Base-by-base conservation (phyloP, 805 yeast genomes). In the Clavispora asparagi region DNA sequence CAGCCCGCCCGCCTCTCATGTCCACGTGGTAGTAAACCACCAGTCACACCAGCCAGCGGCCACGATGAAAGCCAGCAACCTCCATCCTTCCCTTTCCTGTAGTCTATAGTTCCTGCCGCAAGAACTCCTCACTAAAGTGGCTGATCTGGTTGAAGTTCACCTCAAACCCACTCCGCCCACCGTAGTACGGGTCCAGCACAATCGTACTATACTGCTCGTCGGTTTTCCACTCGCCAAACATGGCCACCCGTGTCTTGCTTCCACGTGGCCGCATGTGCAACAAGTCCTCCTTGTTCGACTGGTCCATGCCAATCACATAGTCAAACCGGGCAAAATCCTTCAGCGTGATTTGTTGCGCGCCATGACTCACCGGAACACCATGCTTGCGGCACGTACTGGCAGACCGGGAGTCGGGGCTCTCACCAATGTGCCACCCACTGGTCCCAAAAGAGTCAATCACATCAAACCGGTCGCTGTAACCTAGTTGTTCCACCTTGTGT, bases 151-250 rank as follows among this genome's bases (percentile, higher is more conserved):
- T 61, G 61, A 82, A 91, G 63, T 87, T 88, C 46, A 70, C 74
- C 63, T 88, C 94, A 61, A 91, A 91, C 1, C 97, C 96, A 53
- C 79, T 76, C 17, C 67, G 68, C 0, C 95, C 96, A 6, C 97
- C 97, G 59, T 91, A 92, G 63, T 92, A 91, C 1, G 98, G 98
- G 63, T 91, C 98, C 45, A 81, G 87, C 6, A 91, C 91, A 30
- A 87, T 79, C 31, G 64, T 71, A 16, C 71, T 71, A 49, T 75
- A 78, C 36, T 67, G 63, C 5, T 42, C 36, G 56, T 79, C 80
- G 0, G 79, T 77, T 47, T 79, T 74, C 83, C 89, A 91, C n/a
- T 85, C 80, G 0, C 97, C 97, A 70, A 91, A 91, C 46, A 89
- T 60, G 43, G 67, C 70, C 7, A 89, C 76, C 39, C 65, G 62